Evolutionary conservation across 768 basidiomycete genomes (phyloP).

Genomic region (Tylopilus sp.): DNA sequence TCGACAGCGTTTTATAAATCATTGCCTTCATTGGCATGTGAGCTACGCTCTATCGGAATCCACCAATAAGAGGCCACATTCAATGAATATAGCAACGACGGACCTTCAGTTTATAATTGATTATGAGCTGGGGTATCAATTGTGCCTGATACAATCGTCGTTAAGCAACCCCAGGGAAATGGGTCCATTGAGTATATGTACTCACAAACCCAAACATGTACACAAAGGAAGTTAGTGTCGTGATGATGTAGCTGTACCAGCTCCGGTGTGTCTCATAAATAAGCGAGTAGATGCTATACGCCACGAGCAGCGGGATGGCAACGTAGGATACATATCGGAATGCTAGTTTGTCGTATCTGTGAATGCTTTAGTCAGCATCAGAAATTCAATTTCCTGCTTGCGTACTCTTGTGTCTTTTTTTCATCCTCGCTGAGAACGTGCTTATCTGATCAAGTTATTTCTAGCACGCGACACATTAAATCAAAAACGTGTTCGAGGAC

Average conservation of each 20-base stretch:
- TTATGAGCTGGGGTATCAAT: slow-evolving; percentile 83
- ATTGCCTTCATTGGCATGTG: slow-evolving; percentile 99
- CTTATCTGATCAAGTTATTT: slow-evolving; percentile 57
- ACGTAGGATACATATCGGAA: slow-evolving; percentile 94
- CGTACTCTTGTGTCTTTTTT: slow-evolving; percentile 94
- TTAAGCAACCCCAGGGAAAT: slow-evolving; percentile 8
- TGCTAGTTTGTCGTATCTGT: slow-evolving; percentile 84
- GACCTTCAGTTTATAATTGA: slow-evolving; percentile 96
- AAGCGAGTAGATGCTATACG: slow-evolving; percentile 77
- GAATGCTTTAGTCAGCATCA: slow-evolving; percentile 3
- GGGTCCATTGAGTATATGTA: slow-evolving; percentile 19
- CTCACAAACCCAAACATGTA: slow-evolving; percentile 98
- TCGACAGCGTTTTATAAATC: slow-evolving; percentile 91
- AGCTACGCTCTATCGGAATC: slow-evolving; percentile 69
- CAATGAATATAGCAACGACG: slow-evolving; percentile 20
- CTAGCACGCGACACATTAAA: slow-evolving; percentile 8
- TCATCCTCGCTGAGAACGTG: slow-evolving; percentile 96
- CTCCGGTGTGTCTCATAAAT: slow-evolving; percentile 82
- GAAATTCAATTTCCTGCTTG: slow-evolving; percentile 17
- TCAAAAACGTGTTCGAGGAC: slow-evolving; percentile 20
- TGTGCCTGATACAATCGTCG: slow-evolving; percentile 55
- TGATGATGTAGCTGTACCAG: slow-evolving; percentile 96
- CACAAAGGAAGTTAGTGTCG: slow-evolving; percentile 88
- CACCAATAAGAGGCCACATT: slow-evolving; percentile 4
- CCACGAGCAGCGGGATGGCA: slow-evolving; percentile 75